Conservation (phyloP, 169 alveolate species). For the Amoebophrya sp. region DNA sequence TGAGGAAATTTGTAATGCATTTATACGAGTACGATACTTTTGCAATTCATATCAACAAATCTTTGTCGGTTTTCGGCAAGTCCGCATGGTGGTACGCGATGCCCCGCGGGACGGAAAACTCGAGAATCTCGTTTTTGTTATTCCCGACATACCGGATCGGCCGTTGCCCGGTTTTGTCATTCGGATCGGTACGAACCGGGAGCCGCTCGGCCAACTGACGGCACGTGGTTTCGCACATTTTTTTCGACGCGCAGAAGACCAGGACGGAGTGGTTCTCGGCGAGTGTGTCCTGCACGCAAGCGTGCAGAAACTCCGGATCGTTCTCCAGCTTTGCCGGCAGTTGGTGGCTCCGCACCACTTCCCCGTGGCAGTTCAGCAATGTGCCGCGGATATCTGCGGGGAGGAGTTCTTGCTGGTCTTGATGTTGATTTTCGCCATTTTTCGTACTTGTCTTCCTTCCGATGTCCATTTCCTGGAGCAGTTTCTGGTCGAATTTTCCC, state of each 20-base stretch:
- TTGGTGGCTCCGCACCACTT: too few species aligned
- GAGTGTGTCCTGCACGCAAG: not conserved
- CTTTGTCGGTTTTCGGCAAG: constrained; percentile 51
- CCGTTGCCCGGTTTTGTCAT: not conserved
- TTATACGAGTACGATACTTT: too few species aligned
- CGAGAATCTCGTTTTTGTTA: not conserved
- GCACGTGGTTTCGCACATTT: constrained; percentile 21
- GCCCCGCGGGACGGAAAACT: constrained; percentile 41
- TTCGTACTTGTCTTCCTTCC: too few species aligned
- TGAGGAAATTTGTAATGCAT: too few species aligned
- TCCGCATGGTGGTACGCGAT: constrained; percentile 62
- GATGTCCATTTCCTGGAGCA: too few species aligned
- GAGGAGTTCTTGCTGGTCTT: too few species aligned
- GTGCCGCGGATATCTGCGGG: too few species aligned
- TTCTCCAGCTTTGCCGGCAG: too few species aligned
- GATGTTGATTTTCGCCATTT: too few species aligned
- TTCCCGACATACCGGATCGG: not conserved
- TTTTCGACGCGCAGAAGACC: constrained; percentile 28
- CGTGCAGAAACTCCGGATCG: not conserved
- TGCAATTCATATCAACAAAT: too few species aligned
- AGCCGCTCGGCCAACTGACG: not conserved
- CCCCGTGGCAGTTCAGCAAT: too few species aligned
- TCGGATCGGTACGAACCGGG: not conserved
- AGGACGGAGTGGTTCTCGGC: not conserved
- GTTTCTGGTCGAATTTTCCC: too few species aligned